phyloP scores from a whole-genome alignment of 2,329 filamentous ascomycete genomes.

The Exophiala oligosperma region DNA sequence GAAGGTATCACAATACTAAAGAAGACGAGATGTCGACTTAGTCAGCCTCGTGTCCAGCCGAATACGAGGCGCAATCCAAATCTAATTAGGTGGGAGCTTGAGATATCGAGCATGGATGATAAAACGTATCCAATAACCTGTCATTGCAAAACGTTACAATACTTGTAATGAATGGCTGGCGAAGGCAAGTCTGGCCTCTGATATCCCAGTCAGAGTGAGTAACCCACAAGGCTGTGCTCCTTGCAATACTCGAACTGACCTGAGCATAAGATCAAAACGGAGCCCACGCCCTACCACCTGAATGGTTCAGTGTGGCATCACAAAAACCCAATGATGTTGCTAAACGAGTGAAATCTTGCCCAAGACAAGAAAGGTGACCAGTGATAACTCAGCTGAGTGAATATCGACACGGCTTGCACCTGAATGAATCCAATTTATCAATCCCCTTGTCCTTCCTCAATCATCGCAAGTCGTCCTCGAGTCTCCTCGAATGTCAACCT shows the following conservation, averaged over 20 bases:
- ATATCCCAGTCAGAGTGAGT: no score
- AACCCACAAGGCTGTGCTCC: no score
- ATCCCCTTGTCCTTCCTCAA: not conserved
- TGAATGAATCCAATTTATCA: not conserved
- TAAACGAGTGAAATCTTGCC: not conserved
- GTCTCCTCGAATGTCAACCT: not conserved
- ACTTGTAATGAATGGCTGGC: not conserved
- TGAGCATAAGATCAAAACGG: no score
- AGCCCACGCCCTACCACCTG: no score
- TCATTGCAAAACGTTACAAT: not conserved
- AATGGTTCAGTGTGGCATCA: not conserved
- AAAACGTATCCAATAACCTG: not conserved
- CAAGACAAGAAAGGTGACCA: no score
- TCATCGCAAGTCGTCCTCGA: not conserved
- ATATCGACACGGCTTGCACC: not conserved
- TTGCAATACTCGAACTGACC: no score
- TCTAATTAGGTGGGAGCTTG: no score
- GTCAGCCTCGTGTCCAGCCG: not conserved
- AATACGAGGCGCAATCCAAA: not conserved
- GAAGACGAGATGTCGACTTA: not conserved
- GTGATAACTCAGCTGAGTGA: no score
- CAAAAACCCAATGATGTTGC: not conserved
- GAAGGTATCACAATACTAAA: slow-evolving; percentile 2
- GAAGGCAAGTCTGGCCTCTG: not conserved
- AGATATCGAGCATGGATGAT: no score